Evolutionary conservation across 2,329 filamentous ascomycete species (phyloP), one percentile per base, ranked within the genome.

Genomic region (Blumeria hordei): DNA sequence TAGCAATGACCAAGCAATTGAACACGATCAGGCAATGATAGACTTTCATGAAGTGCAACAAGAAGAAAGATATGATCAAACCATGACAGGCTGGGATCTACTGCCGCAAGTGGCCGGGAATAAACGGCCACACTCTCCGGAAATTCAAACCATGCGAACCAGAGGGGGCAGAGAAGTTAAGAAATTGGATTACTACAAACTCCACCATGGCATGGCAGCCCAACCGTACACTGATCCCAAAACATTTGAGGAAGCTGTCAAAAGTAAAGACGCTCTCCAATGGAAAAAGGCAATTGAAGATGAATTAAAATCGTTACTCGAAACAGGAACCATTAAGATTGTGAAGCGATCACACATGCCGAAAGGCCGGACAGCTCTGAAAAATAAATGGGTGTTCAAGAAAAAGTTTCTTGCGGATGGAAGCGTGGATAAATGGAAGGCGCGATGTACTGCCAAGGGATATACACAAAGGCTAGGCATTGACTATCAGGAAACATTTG

Each of bases 371-470:
- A 53, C 36, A 21, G 34, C 50, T n/a, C 36, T 53, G 34, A 53
- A 53, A 53, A 36, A n/a, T 18, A 53, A 53, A 16, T 53, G 50
- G 34, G 50, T 53, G 3, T 53, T 53, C 32, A 53, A 53, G 34
- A 53, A 39, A 35, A 53, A 53, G 50, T 39, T 53, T 53, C 33
- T 53, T 16, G 33, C 50, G 1, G 39, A 39, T 2, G 50, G 50
- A 33, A 35, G 39, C 7, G 39, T 53, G 2, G 33, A 53, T 37
- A 53, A 53, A 39, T 53, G 39, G 11, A 53, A 39, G n/a, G 33
- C 50, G 18, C 34, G 50, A 14, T 51, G 47, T 32, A 51, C 47
- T 32, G 47, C 2, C 11, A 51, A 51, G 32, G 32, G 47, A n/a
- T 53, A 18, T 39, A 53, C 50, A 37, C 50, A 53, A n/a, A 33